These are phyloP conservation scores for Dysphania ambrosioides DNA, from an alignment of 148 eudicot species.

Conservation along the genomic window DNA sequence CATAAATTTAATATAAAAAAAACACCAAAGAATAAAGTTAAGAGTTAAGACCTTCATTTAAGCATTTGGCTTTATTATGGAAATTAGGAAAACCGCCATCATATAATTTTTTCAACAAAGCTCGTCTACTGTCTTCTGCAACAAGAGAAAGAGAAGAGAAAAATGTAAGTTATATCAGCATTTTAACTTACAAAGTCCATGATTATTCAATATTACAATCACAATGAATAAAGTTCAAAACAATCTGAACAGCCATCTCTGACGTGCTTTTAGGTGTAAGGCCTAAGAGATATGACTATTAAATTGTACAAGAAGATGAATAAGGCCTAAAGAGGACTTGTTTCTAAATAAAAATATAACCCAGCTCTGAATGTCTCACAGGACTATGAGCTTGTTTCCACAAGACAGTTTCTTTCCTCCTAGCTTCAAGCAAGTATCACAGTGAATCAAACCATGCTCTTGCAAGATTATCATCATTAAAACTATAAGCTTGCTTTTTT, in stretches of 20 bases:
- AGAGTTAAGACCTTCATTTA: conserved; percentile 43
- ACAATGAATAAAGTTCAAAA: not conserved
- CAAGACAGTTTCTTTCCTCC: too few relatives aligned
- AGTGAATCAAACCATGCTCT: not conserved
- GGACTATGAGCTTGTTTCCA: too few relatives aligned
- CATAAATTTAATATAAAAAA: not conserved
- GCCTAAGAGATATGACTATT: not conserved
- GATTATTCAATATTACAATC: not conserved
- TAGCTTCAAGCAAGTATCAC: not conserved
- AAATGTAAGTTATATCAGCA: not conserved
- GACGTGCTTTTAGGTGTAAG: not conserved
- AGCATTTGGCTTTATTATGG: conserved; percentile 36
- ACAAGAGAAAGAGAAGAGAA: conserved; percentile 19
- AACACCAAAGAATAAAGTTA: not conserved
- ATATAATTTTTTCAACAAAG: conserved; percentile 26
- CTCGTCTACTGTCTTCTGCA: conserved; percentile 29
- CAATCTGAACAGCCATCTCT: not conserved
- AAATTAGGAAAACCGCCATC: conserved; percentile 27
- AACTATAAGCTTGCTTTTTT: not conserved
- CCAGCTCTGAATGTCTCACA: too few relatives aligned
- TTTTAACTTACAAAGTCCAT: not conserved
- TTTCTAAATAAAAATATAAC: too few relatives aligned
- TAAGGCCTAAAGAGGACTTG: too few relatives aligned
- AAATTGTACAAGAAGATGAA: too few relatives aligned
- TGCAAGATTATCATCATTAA: not conserved